A percentile compares a stretch with the other conserved stretches of the same genome.
Evolutionary conservation across 495 filamentous ascomycete genomes (phyloP).

Genomic region (Lasiosphaeria hispida): DNA sequence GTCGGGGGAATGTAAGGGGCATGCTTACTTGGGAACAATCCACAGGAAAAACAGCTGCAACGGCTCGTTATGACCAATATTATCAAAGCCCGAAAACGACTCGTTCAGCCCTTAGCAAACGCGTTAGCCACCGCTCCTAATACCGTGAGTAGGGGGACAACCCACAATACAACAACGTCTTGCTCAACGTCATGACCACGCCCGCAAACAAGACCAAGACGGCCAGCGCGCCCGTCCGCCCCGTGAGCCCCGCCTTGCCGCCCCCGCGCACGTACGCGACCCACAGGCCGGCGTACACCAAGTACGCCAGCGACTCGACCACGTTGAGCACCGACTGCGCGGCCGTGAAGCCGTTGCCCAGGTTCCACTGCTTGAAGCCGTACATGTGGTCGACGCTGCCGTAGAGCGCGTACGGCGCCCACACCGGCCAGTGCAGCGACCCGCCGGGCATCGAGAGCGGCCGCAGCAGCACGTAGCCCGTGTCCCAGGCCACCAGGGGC

Average conservation of each 20-base stretch:
- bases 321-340: constrained; percentile 75
- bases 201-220: constrained; percentile 66
- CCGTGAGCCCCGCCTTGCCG: constrained; percentile 46
- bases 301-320: constrained; percentile 68
- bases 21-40: constrained; percentile 77
- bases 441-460: constrained; percentile 84
- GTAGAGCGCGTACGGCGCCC: constrained; percentile 79
- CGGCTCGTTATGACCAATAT: constrained; percentile 72
- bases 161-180: constrained; percentile 86
- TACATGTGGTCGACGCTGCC: constrained; percentile 80
- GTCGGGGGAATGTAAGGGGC: not conserved
- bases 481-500: constrained; percentile 82
- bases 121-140: not conserved
- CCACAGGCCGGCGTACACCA: constrained; percentile 65
- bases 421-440: constrained; percentile 69
- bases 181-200: constrained; percentile 78
- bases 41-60: constrained; percentile 61
- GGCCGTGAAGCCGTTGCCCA: constrained; percentile 71
- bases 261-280: constrained; percentile 41
- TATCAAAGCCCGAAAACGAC: constrained; percentile 69
- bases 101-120: constrained; percentile 66
- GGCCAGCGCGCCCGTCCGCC: constrained; percentile 59
- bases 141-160: constrained; percentile 11
- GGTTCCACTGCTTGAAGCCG: constrained; percentile 72
- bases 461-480: constrained; percentile 74